Evolutionary conservation across 116 monocot species (phyloP).

Genomic region (Zostera marina): DNA sequence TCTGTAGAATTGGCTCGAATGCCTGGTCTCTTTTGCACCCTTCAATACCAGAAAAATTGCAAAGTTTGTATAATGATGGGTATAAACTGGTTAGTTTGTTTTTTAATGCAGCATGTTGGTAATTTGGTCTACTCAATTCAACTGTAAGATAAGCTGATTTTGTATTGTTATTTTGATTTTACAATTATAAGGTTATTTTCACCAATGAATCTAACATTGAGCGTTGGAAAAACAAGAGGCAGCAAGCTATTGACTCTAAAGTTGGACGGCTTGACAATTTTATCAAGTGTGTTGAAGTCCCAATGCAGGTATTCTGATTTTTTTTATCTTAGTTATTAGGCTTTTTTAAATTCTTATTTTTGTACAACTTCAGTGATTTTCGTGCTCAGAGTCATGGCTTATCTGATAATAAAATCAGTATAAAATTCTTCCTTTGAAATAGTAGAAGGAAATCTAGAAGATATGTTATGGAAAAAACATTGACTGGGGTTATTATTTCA

Average conservation of each 20-base stretch:
- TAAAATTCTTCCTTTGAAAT: too few relatives aligned
- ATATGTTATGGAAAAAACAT: too few relatives aligned
- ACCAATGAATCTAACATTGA: slow-evolving; percentile 98
- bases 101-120: not conserved
- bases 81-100: slow-evolving; percentile 72
- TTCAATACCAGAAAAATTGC: slow-evolving; percentile 69
- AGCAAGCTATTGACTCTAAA: slow-evolving; percentile 87
- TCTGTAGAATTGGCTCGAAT: slow-evolving; percentile 66
- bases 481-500: too few relatives aligned
- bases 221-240: slow-evolving; percentile 92
- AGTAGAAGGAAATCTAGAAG: too few relatives aligned
- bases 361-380: not conserved
- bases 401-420: too few relatives aligned
- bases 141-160: too few relatives aligned
- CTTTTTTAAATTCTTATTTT: not conserved
- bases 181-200: slow-evolving; percentile 61
- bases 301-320: slow-evolving; percentile 63
- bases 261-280: slow-evolving; percentile 78
- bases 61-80: slow-evolving; percentile 39
- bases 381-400: too few relatives aligned
- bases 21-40: slow-evolving; percentile 79
- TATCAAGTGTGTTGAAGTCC: slow-evolving; percentile 62
- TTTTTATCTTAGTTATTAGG: not conserved
- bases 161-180: slow-evolving; percentile 2
- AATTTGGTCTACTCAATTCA: not conserved